Evolutionary conservation across 1,284 basidiomycete genomes (phyloP).

Genomic region (Lentinula novae-zelandiae): DNA sequence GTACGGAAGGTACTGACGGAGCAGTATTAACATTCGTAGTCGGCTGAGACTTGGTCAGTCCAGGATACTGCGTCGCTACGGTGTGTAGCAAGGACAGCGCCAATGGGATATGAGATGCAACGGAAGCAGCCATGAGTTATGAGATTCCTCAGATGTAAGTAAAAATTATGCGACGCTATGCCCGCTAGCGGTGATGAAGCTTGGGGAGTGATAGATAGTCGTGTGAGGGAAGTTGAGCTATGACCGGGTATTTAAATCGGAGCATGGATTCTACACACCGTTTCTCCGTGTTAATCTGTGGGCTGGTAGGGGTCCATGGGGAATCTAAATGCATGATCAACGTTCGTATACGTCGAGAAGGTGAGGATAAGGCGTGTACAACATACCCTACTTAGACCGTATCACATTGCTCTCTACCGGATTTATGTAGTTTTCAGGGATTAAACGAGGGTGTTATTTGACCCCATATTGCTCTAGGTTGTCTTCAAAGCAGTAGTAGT

Average conservation of each 20-base stretch:
- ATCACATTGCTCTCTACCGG: not conserved
- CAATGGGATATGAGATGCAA: conserved; percentile 45
- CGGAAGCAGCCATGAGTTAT: conserved; percentile 17
- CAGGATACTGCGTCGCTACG: conserved; percentile 44
- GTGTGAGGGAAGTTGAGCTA: not conserved
- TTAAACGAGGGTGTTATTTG: not conserved
- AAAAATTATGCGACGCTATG: not conserved
- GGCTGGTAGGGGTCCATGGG: not conserved
- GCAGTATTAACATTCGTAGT: conserved; percentile 18
- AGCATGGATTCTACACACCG: not conserved
- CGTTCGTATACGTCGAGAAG: not conserved
- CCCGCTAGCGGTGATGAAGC: not conserved
- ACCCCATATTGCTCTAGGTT: not conserved
- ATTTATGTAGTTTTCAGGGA: not conserved
- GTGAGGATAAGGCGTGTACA: not conserved
- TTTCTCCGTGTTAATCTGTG: not conserved
- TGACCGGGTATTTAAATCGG: conserved; percentile 1
- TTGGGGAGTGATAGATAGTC: not conserved
- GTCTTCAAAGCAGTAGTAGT: no score
- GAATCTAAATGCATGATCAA: not conserved
- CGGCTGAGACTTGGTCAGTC: conserved; percentile 29
- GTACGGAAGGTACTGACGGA: conserved; percentile 20
- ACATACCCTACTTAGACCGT: not conserved
- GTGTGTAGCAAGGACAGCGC: conserved; percentile 50
- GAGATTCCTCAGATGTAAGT: not conserved